phyloP scores from a whole-genome alignment of 106 monocot species.

The Posidonia australis region DNA sequence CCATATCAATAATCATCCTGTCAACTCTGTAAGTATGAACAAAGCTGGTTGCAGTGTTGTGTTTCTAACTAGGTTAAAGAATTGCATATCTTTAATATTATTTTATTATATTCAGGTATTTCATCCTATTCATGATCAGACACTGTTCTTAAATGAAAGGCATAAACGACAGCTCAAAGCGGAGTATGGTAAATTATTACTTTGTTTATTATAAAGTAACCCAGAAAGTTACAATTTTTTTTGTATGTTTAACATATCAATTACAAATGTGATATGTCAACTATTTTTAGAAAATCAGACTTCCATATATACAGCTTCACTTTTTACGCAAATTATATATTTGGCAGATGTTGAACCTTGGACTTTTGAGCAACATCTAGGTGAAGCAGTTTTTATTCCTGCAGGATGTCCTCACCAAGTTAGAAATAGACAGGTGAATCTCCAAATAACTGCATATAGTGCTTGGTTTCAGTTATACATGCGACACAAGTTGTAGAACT shows the following conservation, averaged over 20 bases:
- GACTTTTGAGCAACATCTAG: conserved; percentile 16
- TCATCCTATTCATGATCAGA: conserved; percentile 54
- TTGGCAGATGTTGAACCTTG: conserved; percentile 12
- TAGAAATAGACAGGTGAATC: conserved; percentile 3
- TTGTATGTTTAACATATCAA: neutral
- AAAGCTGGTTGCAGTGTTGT: neutral
- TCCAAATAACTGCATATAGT: neutral
- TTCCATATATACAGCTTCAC: neutral
- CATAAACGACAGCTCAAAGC: conserved; percentile 40
- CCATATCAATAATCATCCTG: conserved; percentile 26
- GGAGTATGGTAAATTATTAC: conserved; percentile 29
- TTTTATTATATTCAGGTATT: conserved; percentile 19
- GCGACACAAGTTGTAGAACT: no score
- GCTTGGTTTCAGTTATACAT: neutral
- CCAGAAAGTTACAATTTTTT: neutral
- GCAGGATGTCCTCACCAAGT: conserved; percentile 18
- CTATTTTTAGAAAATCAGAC: neutral
- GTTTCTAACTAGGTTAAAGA: neutral
- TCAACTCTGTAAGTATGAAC: conserved; percentile 17
- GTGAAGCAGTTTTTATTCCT: conserved; percentile 13
- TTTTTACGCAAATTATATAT: neutral
- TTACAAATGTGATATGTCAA: neutral
- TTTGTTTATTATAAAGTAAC: neutral
- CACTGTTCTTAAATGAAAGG: conserved; percentile 27
- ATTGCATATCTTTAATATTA: neutral